phyloP scores from a whole-genome alignment of 1,284 basidiomycete genomes.

The Malassezia slooffiae region DNA sequence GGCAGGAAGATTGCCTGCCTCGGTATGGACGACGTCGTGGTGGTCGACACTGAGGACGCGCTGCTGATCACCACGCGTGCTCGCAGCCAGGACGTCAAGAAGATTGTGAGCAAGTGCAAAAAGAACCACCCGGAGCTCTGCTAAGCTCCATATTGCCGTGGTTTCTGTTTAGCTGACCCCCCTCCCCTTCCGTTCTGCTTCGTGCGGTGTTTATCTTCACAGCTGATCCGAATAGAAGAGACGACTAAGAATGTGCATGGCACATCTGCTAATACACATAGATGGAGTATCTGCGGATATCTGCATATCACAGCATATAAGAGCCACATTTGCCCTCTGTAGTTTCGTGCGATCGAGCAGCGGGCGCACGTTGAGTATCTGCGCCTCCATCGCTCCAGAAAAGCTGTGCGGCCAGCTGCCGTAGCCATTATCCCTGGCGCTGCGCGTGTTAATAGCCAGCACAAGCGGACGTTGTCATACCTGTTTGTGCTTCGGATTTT shows the following conservation, averaged over 20 bases:
- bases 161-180: too few species aligned
- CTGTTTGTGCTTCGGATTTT: conserved; percentile 96
- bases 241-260: too few species aligned
- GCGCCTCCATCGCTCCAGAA: too few species aligned
- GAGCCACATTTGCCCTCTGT: too few species aligned
- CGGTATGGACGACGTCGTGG: conserved; percentile 45
- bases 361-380: too few species aligned
- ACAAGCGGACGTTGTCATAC: conserved; percentile 52
- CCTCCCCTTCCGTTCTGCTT: too few species aligned
- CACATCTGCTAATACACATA: too few species aligned
- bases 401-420: too few species aligned
- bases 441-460: not conserved
- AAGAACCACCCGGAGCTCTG: conserved; percentile 37
- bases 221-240: too few species aligned
- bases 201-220: too few species aligned
- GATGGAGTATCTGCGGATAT: not conserved
- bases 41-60: conserved; percentile 45
- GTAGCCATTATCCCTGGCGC: conserved; percentile 14
- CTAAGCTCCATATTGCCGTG: conserved; percentile 7
- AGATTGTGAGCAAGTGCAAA: conserved; percentile 42
- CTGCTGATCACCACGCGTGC: conserved; percentile 43
- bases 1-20: conserved; percentile 41
- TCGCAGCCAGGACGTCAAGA: conserved; percentile 44
- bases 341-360: too few species aligned
- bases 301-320: not conserved